Evolutionary conservation across 2,329 filamentous ascomycete species (phyloP), one percentile per base, ranked within the genome.

Genomic region (Xylaria sp.): DNA sequence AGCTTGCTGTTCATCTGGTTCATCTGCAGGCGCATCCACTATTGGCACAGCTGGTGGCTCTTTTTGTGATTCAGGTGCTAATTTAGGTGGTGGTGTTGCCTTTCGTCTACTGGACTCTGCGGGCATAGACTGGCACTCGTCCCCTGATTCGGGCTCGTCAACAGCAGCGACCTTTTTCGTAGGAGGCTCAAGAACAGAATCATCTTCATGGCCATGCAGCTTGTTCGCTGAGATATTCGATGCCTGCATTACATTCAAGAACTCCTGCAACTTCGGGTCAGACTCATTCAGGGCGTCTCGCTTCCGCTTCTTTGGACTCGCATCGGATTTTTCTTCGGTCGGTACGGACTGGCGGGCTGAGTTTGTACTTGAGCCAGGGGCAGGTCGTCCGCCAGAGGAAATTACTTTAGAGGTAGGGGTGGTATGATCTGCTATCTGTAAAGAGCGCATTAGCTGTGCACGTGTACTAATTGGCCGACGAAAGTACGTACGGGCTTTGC

Each of bases 241-340:
- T 54, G 88, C 83, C 76, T 92, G 89, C 90, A 97, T 97, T 59
- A 94, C 89, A 69, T 92, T 89, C 61, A 98, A 83, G 79, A 92
- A 98, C 82, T 98, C 94, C 77, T 92, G 89, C 70, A 98, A 84
- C 82, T 96, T 97, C 5, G 92, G 89, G 76, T 97, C 92, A 13
- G 89, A 84, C 73, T 88, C 84, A 71, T 89, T 84, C 20, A 83
- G 75, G 52, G 84, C 84, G 64, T 86, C 85, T 66, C 91, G 86
- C 81, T 92, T 94, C 75, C 89, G 89, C 85, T 94, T 94, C 77
- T 89, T 88, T 23, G 77, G 71, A 64, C 75, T 77, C 5, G 20
- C 25, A n/a, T 72, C 68, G 13, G 46, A 39, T 25, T 65, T 48
- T 33, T 67, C 59, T 31, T 56, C 61, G 31, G 48, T 56, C 2